Evolutionary conservation across 768 basidiomycete species (phyloP).

Genomic region (Boletales sp.): DNA sequence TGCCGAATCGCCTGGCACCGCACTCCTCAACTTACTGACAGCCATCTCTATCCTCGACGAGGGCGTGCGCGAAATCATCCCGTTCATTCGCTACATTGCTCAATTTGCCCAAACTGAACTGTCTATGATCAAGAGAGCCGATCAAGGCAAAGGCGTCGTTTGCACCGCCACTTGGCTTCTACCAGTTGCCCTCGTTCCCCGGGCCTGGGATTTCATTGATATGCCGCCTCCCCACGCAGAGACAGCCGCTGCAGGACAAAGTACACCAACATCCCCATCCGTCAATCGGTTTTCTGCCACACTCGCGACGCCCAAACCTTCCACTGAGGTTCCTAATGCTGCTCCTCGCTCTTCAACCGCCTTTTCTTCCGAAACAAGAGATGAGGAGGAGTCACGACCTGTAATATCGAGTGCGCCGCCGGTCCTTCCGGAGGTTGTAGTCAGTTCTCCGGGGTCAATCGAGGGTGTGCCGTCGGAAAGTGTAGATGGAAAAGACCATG

Average conservation of each 20-base stretch:
- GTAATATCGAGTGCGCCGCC: slow-evolving; percentile 28
- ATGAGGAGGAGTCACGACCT: slow-evolving; percentile 22
- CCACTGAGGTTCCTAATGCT: slow-evolving; percentile 18
- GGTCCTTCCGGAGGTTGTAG: slow-evolving; percentile 32
- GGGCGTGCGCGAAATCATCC: slow-evolving; percentile 78
- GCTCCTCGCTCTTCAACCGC: slow-evolving; percentile 26
- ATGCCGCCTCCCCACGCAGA: slow-evolving; percentile 32
- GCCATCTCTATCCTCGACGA: slow-evolving; percentile 65
- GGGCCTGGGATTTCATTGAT: slow-evolving; percentile 74
- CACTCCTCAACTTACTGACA: slow-evolving; percentile 72
- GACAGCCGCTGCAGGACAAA: slow-evolving; percentile 8
- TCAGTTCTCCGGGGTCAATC: slow-evolving; percentile 32
- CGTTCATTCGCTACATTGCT: slow-evolving; percentile 79
- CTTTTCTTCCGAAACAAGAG: slow-evolving; percentile 28
- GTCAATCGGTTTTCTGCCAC: slow-evolving; percentile 22
- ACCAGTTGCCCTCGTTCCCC: slow-evolving; percentile 75
- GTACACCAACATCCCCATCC: slow-evolving; percentile 20
- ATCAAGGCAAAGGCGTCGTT: slow-evolving; percentile 75
- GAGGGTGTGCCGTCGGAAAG: slow-evolving; percentile 23
- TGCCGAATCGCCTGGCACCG: slow-evolving; percentile 52
- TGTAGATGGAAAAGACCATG: slow-evolving; percentile 11
- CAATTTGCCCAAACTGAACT: slow-evolving; percentile 80
- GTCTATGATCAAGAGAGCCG: slow-evolving; percentile 54
- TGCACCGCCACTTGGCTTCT: slow-evolving; percentile 91
- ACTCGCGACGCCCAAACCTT: slow-evolving; percentile 27